These are phyloP conservation scores for Suillus fuscotomentosus DNA, from an alignment of 768 basidiomycete genomes.

Conservation along the genomic window DNA sequence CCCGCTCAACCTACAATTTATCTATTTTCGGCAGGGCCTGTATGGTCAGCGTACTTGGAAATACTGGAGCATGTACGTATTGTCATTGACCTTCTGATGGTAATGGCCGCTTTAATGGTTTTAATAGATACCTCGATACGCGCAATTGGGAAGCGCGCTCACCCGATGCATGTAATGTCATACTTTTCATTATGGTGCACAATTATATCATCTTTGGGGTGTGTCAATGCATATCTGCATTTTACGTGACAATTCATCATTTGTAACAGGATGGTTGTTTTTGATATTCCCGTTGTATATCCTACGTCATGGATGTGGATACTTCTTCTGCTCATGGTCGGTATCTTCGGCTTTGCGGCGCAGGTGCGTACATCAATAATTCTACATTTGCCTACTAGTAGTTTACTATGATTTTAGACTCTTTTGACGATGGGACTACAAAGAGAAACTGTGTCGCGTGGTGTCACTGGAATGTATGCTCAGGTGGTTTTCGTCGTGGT, in stretches of 20 bases:
- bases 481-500: constrained; percentile 63
- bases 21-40: constrained; percentile 36
- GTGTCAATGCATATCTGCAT: neutral
- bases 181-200: constrained; percentile 66
- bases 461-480: constrained; percentile 59
- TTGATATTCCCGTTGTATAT: constrained; percentile 11
- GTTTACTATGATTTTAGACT: constrained; percentile 29
- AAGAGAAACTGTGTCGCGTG: constrained; percentile 61
- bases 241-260: neutral
- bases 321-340: constrained; percentile 12
- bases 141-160: constrained; percentile 73
- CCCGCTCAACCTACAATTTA: neutral
- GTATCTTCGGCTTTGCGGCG: constrained; percentile 12
- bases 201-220: constrained; percentile 8
- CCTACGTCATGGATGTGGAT: constrained; percentile 19
- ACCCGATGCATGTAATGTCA: constrained; percentile 67
- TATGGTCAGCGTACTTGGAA: constrained; percentile 56
- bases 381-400: neutral
- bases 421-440: constrained; percentile 62
- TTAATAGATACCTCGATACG: constrained; percentile 50
- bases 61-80: constrained; percentile 66
- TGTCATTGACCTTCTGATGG: no score
- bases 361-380: constrained; percentile 14
- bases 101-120: neutral
- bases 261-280: constrained; percentile 13